A percentile compares a stretch with the other conserved stretches of the same genome.
phyloP scores from a whole-genome alignment of 2,329 filamentous ascomycete species.

The Beauveria scarabaeidicola region DNA sequence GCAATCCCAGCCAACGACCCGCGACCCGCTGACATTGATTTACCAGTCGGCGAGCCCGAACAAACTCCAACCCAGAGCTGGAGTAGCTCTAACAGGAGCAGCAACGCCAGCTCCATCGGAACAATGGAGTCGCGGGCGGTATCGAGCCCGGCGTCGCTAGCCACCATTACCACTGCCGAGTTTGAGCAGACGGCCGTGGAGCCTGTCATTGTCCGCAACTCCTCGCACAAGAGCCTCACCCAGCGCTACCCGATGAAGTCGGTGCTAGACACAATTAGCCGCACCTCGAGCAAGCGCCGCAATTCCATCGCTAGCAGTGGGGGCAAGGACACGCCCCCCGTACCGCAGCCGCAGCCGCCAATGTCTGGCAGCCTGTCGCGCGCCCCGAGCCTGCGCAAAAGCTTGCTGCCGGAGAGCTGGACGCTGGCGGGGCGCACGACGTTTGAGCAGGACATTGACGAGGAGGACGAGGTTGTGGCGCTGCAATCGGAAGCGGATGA shows the following conservation, averaged over 20 bases:
- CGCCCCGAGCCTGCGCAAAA: slow-evolving; percentile 13
- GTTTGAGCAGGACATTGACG: slow-evolving; percentile 15
- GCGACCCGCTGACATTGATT: neutral
- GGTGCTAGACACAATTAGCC: slow-evolving; percentile 5
- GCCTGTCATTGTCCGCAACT: slow-evolving; percentile 11
- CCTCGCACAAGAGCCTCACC: slow-evolving; percentile 10
- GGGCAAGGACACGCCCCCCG: slow-evolving; percentile 7
- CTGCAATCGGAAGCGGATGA: slow-evolving; percentile 23
- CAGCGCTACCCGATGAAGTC: slow-evolving; percentile 10
- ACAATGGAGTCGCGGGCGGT: neutral
- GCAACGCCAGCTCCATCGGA: neutral
- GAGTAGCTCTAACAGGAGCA: slow-evolving; percentile 1
- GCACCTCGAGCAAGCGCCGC: slow-evolving; percentile 4
- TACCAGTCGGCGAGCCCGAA: neutral
- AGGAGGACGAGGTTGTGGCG: slow-evolving; percentile 20
- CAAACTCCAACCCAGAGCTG: neutral
- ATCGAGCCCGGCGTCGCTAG: neutral
- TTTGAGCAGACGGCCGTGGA: neutral
- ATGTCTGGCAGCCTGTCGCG: neutral
- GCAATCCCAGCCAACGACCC: slow-evolving; percentile 12
- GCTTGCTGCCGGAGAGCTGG: slow-evolving; percentile 14
- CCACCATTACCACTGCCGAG: neutral
- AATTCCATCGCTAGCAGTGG: neutral
- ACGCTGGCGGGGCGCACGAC: slow-evolving; percentile 9
- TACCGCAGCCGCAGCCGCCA: slow-evolving; percentile 1